Base-by-base conservation (phyloP, 2,329 filamentous ascomycete species). In the Tolypocladium cylindrosporum region DNA sequence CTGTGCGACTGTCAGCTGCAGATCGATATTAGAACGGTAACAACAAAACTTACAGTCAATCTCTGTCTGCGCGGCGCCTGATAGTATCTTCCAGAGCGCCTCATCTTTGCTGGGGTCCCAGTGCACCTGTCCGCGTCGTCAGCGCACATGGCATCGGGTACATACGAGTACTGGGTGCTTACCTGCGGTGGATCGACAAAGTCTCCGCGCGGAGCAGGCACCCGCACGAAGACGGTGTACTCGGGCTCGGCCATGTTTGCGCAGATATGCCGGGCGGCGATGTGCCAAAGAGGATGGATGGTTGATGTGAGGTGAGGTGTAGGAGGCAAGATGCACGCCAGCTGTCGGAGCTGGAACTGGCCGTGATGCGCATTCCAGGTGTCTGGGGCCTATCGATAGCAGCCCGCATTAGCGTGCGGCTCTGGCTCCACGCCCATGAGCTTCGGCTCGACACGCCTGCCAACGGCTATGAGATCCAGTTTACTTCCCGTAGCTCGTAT, bases 131-230 rank as follows among this genome's bases (percentile, higher is more conserved):
- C 24, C 31, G 19, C 27, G 24, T 11, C 24, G 54, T 56, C 55
- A 59, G 54, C 27, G 34, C 27, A 34, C n/a, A 55, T 42, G 24
- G 8, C 27, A n/a, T 19, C 24, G 16, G 14, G 5, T n/a, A 4
- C 5, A 1, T 13, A 8, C 21, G 19, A 16, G n/a, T 48, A 55
- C 24, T 27, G 24, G 59, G 70, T 6, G 57, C 82, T 70, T 80
- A 92, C 92, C 63, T 88, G 86, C 53, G 90, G 89, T 58, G 94
- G 94, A 73, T 99, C 93, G 61, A 92, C 83, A 75, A 99, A 99
- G 66, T 89, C 85, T 45, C 89, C 88, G 58, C 94, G 84, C 41
- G 88, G 84, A 67, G 96, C 95, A 31, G 94, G 94, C n/a, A 97
- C 82, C 61, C 92, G 83, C 62, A 99, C 84, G 67, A 96, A 90